These are phyloP conservation scores for Colletotrichum tamarilloi DNA, from an alignment of 2,329 filamentous ascomycete genomes.

Conservation along the genomic window DNA sequence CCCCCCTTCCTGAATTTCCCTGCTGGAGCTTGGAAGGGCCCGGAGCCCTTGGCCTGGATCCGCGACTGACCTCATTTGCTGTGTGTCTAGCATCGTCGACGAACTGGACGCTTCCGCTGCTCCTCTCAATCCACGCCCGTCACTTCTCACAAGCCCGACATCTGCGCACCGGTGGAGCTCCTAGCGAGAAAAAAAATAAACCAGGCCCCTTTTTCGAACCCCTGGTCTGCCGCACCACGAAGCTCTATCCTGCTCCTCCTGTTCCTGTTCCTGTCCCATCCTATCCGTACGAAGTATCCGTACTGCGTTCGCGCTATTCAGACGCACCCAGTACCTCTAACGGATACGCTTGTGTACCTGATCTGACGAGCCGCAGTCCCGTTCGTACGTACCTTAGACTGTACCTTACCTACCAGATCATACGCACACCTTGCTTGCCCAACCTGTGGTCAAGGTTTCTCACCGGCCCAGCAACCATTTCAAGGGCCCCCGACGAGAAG, in stretches of 20 bases:
- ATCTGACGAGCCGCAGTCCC: slow-evolving; percentile 15
- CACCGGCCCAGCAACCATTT: background rate
- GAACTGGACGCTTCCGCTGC: slow-evolving; percentile 16
- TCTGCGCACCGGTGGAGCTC: slow-evolving; percentile 32
- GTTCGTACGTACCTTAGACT: background rate
- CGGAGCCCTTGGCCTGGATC: slow-evolving; percentile 24
- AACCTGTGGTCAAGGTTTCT: background rate
- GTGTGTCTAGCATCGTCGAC: slow-evolving; percentile 30
- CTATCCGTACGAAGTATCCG: background rate
- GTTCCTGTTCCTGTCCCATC: background rate
- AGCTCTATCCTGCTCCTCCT: slow-evolving; percentile 12
- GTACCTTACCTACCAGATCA: slow-evolving; percentile 4
- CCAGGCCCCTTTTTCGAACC: slow-evolving; percentile 26
- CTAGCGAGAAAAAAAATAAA: slow-evolving; percentile 13
- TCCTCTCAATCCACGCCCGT: slow-evolving; percentile 7
- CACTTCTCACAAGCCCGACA: slow-evolving; percentile 21
- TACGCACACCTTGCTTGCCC: background rate
- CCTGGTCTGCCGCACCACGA: slow-evolving; percentile 33
- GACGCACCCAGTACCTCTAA: slow-evolving; percentile 3
- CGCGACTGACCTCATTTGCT: slow-evolving; percentile 35
- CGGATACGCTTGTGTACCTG: slow-evolving; percentile 9
- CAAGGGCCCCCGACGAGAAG: background rate
- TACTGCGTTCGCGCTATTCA: background rate
- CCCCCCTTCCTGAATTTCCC: slow-evolving; percentile 16
- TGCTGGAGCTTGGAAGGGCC: slow-evolving; percentile 6